phyloP scores from a whole-genome alignment of 768 basidiomycete genomes.

The Gloeopeniophorella convolvens region DNA sequence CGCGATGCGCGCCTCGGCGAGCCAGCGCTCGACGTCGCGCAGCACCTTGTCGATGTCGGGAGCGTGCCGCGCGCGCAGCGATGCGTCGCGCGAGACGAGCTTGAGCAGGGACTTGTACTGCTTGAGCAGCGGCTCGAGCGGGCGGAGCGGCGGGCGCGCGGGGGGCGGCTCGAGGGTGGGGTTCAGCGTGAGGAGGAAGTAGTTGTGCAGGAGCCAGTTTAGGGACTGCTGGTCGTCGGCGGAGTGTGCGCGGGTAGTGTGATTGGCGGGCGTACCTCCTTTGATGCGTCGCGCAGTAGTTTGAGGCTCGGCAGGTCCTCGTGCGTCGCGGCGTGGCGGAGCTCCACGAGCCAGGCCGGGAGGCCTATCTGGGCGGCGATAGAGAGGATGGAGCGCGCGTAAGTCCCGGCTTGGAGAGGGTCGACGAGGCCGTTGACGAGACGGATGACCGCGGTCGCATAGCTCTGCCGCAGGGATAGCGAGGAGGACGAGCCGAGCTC shows the following conservation, averaged over 20 bases:
- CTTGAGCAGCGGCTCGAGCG: constrained; percentile 62
- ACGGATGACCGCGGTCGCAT: constrained; percentile 75
- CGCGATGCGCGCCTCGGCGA: constrained; percentile 64
- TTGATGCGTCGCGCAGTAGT: constrained; percentile 67
- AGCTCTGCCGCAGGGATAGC: constrained; percentile 64
- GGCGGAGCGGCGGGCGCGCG: constrained; percentile 37
- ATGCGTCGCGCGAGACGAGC: constrained; percentile 54
- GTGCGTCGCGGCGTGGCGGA: constrained; percentile 93
- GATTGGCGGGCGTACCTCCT: constrained; percentile 43
- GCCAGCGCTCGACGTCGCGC: constrained; percentile 71
- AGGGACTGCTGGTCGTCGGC: constrained; percentile 49
- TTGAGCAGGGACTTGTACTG: constrained; percentile 69
- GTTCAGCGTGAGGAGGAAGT: constrained; percentile 73
- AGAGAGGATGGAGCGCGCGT: constrained; percentile 84
- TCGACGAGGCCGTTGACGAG: constrained; percentile 96
- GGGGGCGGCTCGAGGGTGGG: constrained; percentile 30
- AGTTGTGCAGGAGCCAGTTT: constrained; percentile 77
- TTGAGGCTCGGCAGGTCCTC: constrained; percentile 87
- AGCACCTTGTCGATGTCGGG: constrained; percentile 42
- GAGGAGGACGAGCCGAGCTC: constrained; percentile 26
- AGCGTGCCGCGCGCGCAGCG: constrained; percentile 45
- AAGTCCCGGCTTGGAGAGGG: constrained; percentile 82
- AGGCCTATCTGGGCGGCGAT: constrained; percentile 84
- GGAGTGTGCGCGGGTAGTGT: not conserved
- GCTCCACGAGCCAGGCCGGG: constrained; percentile 84